A percentile compares a stretch with the other conserved stretches of the same genome.
These are phyloP conservation scores for Russula ochroleuca DNA, from an alignment of 768 basidiomycete species.

Conservation along the genomic window DNA sequence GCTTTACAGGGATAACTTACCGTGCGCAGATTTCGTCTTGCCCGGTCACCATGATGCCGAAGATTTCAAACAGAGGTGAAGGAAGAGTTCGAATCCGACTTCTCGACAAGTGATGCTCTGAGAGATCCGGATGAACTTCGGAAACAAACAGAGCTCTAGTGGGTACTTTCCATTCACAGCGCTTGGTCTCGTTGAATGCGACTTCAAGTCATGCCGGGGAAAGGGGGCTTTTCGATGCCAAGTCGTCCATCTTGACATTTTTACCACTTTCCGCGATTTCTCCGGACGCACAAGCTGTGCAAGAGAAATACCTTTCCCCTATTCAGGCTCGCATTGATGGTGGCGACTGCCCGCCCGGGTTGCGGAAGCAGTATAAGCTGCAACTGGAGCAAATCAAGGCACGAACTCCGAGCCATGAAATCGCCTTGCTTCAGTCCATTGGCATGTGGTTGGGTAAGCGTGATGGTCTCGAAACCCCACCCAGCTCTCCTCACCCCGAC, in stretches of 20 bases:
- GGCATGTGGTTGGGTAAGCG: neutral
- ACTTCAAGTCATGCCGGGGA: neutral
- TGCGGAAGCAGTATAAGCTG: constrained; percentile 22
- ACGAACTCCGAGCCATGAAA: constrained; percentile 15
- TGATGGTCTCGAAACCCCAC: neutral
- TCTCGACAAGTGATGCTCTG: constrained; percentile 20
- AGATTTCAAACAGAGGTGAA: constrained; percentile 11
- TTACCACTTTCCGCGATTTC: constrained; percentile 11
- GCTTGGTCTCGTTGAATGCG: neutral
- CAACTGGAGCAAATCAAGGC: constrained; percentile 21
- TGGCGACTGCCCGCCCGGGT: constrained; percentile 7
- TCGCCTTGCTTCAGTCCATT: neutral
- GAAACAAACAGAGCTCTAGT: constrained; percentile 24
- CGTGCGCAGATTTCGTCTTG: constrained; percentile 3
- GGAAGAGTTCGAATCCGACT: constrained; percentile 14
- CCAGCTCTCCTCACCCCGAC: neutral
- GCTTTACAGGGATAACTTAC: neutral
- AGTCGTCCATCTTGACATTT: constrained; percentile 6
- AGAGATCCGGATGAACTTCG: constrained; percentile 6
- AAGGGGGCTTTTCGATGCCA: neutral
- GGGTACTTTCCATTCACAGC: neutral
- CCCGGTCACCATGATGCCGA: neutral
- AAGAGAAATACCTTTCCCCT: constrained; percentile 8
- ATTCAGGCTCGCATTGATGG: constrained; percentile 6
- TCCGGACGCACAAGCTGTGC: constrained; percentile 6